Evolutionary conservation across 768 basidiomycete species (phyloP).

Genomic region (Leccinellum rugosiceps): DNA sequence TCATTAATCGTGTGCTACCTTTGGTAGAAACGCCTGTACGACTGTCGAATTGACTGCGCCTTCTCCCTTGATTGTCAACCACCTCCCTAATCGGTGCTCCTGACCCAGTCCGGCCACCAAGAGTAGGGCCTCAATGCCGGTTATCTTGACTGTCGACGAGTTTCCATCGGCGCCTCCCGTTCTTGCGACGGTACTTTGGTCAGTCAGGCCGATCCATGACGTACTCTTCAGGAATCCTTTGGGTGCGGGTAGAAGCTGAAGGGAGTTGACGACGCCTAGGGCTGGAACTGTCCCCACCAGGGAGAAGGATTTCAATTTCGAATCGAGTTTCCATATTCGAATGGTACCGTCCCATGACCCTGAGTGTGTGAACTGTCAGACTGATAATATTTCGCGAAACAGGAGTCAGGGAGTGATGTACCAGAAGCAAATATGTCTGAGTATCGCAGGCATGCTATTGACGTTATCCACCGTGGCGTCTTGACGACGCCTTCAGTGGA

Average conservation of each 20-base stretch:
- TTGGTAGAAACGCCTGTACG: constrained; percentile 54
- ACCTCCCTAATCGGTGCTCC: constrained; percentile 87
- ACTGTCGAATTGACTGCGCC: constrained; percentile 72
- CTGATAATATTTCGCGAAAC: not conserved
- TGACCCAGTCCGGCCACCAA: constrained; percentile 81
- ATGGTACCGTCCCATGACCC: constrained; percentile 93
- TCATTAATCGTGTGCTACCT: constrained; percentile 7
- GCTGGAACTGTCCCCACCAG: constrained; percentile 61
- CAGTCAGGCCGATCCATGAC: constrained; percentile 34
- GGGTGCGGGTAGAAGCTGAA: constrained; percentile 69
- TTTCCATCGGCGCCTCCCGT: not conserved
- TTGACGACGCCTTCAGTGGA: constrained; percentile 72
- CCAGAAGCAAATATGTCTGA: constrained; percentile 91
- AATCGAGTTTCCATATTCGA: constrained; percentile 87
- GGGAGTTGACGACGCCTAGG: constrained; percentile 83
- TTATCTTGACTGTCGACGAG: constrained; percentile 25
- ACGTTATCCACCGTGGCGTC: constrained; percentile 89
- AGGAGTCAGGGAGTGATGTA: constrained; percentile 31
- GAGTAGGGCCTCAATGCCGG: constrained; percentile 40
- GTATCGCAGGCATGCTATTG: constrained; percentile 78
- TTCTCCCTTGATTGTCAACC: constrained; percentile 71
- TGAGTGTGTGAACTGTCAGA: constrained; percentile 29
- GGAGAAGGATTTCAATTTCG: constrained; percentile 73
- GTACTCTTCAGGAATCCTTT: constrained; percentile 39
- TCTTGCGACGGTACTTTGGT: not conserved